Percentiles rank a stretch among this genome's conserved stretches.
Conservation (phyloP, 108 stramenopile genomes). For the Discostella stelligeroides region DNA sequence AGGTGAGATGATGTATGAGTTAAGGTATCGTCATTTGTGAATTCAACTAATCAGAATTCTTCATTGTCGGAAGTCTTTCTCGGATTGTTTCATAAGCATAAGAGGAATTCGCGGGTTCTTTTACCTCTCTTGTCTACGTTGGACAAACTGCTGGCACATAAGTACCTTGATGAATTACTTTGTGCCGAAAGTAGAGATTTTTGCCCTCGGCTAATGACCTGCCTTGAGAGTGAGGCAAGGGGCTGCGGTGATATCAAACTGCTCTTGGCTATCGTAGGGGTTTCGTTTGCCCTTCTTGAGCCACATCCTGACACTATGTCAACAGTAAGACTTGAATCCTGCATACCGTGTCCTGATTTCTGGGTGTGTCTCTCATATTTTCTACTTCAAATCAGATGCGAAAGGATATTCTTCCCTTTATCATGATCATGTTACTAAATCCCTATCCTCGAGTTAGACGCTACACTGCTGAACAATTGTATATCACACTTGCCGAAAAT, state of each 20-base stretch:
- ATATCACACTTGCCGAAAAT: slow-evolving; percentile 74
- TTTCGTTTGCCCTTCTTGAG: slow-evolving; percentile 63
- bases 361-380: slow-evolving; percentile 5
- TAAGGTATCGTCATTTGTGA: neutral
- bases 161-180: slow-evolving; percentile 65
- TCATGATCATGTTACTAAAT: slow-evolving; percentile 79
- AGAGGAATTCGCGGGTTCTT: slow-evolving; percentile 63
- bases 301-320: slow-evolving; percentile 39
- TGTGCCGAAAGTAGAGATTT: slow-evolving; percentile 44
- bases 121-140: slow-evolving; percentile 81
- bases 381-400: slow-evolving; percentile 20
- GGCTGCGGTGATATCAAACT: slow-evolving; percentile 75
- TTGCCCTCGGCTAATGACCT: slow-evolving; percentile 43
- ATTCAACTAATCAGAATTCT: neutral
- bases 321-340: slow-evolving; percentile 24
- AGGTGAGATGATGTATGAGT: slow-evolving; percentile 25
- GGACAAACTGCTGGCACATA: slow-evolving; percentile 70
- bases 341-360: neutral
- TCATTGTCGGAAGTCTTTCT: slow-evolving; percentile 35
- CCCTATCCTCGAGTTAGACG: slow-evolving; percentile 88
- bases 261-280: slow-evolving; percentile 63
- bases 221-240: slow-evolving; percentile 58
- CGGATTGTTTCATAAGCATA: slow-evolving; percentile 51
- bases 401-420: slow-evolving; percentile 55
- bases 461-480: slow-evolving; percentile 87